Evolutionary conservation across 2,329 filamentous ascomycete genomes (phyloP).

Genomic region (Xylaria sp.): DNA sequence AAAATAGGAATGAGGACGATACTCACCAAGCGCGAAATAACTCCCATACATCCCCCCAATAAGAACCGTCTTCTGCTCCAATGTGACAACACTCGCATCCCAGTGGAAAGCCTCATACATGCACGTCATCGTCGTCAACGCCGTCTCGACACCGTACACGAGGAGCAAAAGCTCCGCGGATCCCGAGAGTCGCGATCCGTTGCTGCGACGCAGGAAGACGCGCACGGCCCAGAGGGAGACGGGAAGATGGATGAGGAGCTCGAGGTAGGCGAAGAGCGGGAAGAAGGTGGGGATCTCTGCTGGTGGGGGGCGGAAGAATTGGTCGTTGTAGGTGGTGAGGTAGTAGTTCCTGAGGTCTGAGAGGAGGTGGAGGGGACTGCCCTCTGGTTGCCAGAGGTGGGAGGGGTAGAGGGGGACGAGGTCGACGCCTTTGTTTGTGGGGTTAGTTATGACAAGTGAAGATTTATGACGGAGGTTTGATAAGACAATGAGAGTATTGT

Average conservation of each 20-base stretch:
- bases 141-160: slow-evolving; percentile 47
- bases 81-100: slow-evolving; percentile 42
- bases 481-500: not conserved
- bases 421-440: slow-evolving; percentile 43
- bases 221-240: slow-evolving; percentile 44
- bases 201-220: slow-evolving; percentile 30
- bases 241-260: slow-evolving; percentile 47
- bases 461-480: too few relatives aligned
- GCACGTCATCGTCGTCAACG: slow-evolving; percentile 47
- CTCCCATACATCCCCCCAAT: slow-evolving; percentile 47
- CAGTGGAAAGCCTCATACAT: slow-evolving; percentile 46
- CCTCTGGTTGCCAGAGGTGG: slow-evolving; percentile 38
- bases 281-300: slow-evolving; percentile 44
- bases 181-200: slow-evolving; percentile 23
- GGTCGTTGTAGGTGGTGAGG: slow-evolving; percentile 46
- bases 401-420: slow-evolving; percentile 49
- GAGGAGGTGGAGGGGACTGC: slow-evolving; percentile 45
- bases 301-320: slow-evolving; percentile 41
- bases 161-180: slow-evolving; percentile 46
- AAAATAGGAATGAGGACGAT: not conserved
- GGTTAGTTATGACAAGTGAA: not conserved
- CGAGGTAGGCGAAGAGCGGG: slow-evolving; percentile 45
- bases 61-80: slow-evolving; percentile 42
- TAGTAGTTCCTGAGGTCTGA: slow-evolving; percentile 43
- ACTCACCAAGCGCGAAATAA: slow-evolving; percentile 50